Evolutionary conservation across 352 stramenopile species (phyloP), one percentile per base, ranked within the genome.

Genomic region (Globisporangium abappressorium): DNA sequence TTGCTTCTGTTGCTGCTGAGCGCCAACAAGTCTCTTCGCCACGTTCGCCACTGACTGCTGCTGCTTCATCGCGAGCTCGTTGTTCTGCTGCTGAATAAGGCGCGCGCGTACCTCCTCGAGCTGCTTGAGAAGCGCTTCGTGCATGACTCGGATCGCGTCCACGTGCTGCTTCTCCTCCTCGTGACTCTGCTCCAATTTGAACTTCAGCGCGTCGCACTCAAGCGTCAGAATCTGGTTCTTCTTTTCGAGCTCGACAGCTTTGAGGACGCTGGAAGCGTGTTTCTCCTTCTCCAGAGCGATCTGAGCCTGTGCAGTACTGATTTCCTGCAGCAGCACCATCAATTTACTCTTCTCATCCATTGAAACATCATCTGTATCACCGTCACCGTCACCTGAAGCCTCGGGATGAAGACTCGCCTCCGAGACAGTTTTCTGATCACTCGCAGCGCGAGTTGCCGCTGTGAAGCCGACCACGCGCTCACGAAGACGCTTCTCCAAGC

Each of bases 51-150:
- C 54, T 2, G 57, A 34, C 46, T 74, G 57, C 28, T 64, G 64
- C 15, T 64, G 68, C 26, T 70, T 36, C 11, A 49, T 36, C 51
- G 36, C 20, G 47, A 54, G 28, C 33, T 63, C 18, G 71, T 64
- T 54, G 15, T 69, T 46, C 26, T 70, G 65, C 43, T 68, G 64
- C 3, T 72, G 43, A 1, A 68, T 80, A 24, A 82, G 53, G 22
- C 70, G 66, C 24, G 14, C 15, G 5, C 74, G 77, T n/a, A 84
- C 70, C 54, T 88, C 80, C 22, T 82, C 70, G 14, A 88, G 56
- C 53, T 88, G 78, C 34, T 57, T 62, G 18, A 82, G 61, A 7
- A 88, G 64, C 47, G 69, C 69, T 30, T 75, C 75, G 57, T 88
- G 80, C 76, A 88, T 81, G 56, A 73, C 61, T 26, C 63, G 33